Evolutionary conservation across 1,139 yeast species (phyloP), one percentile per base, ranked within the genome.

Genomic region (Suhomyces atakaporum): DNA sequence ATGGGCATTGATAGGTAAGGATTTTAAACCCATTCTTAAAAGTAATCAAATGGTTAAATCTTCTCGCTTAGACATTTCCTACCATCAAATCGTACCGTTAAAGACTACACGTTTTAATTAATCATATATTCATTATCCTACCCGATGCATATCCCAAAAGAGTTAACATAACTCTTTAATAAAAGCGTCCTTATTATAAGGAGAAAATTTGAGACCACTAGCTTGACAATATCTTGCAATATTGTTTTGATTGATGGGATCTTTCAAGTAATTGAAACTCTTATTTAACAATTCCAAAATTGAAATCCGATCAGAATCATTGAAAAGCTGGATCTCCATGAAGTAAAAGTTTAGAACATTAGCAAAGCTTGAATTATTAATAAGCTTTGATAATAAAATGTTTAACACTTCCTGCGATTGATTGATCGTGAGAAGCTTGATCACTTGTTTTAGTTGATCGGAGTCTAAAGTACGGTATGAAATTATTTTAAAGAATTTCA

Each of bases 321-420:
- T 44, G 4, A 45, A 35, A 4, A 62, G 31, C 15, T 45, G 36
- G 16, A 58, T 51, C 44, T 66, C 69, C 45, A 64, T 40, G 35
- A 61, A 58, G 29, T 61, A 61, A 43, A 60, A 62, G 40, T 58
- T 61, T 13, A 65, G 27, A 20, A 58, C 45, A 23, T 46, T 48
- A 3, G 62, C 25, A 16, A 51, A 33, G 8, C 46, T 34, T 8
- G 40, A n/a, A 9, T 37, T 38, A 16, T 45, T 40, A 16, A 62
- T 40, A 11, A 69, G 50, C 42, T 66, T 62, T 29, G 50, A 54
- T 28, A 63, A 45, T 24, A 70, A 45, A 16, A 66, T 42, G 29
- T 58, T 54, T 42, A 69, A 54, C 7, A 49, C 38, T 4, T 57
- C 61, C 11, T 40, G 49, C 3, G 63, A 57, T 11, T 54, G 50